phyloP scores from a whole-genome alignment of 768 basidiomycete genomes.

The Trametes villosa region DNA sequence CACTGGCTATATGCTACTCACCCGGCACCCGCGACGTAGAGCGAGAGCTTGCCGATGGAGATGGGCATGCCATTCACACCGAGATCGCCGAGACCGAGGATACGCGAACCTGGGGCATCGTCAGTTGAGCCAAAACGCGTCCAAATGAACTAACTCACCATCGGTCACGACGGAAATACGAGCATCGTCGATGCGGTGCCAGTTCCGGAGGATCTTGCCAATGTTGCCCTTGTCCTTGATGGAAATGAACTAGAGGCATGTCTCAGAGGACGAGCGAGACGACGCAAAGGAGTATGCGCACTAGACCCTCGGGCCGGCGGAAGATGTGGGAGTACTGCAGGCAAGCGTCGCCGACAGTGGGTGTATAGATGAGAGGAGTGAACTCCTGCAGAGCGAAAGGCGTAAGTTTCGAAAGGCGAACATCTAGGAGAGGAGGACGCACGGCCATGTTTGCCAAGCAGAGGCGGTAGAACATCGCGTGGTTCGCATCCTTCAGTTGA shows the following conservation, averaged over 20 bases:
- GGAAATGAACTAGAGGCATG: slow-evolving; percentile 65
- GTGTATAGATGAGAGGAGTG: slow-evolving; percentile 87
- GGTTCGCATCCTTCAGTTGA: slow-evolving; percentile 72
- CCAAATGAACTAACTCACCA: slow-evolving; percentile 47
- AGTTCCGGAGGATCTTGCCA: slow-evolving; percentile 66
- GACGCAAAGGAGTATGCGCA: slow-evolving; percentile 36
- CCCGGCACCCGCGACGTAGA: slow-evolving; percentile 92
- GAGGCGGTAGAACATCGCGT: slow-evolving; percentile 76
- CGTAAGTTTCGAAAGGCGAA: neutral
- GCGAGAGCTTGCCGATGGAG: slow-evolving; percentile 88
- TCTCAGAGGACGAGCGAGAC: neutral
- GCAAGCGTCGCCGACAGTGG: slow-evolving; percentile 91
- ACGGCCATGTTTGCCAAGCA: slow-evolving; percentile 72
- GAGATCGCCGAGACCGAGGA: slow-evolving; percentile 86
- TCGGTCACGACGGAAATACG: slow-evolving; percentile 93
- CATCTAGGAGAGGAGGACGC: slow-evolving; percentile 30
- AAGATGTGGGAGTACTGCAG: slow-evolving; percentile 82
- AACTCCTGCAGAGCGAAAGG: slow-evolving; percentile 44
- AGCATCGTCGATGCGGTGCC: slow-evolving; percentile 75
- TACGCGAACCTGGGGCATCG: slow-evolving; percentile 67
- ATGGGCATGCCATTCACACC: slow-evolving; percentile 88
- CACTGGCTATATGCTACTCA: slow-evolving; percentile 35
- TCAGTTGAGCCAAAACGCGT: neutral
- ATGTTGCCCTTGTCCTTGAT: slow-evolving; percentile 86
- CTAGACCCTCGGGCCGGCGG: slow-evolving; percentile 72